These are phyloP conservation scores for Clarkia xantiana DNA, from an alignment of 345 rosid genomes.

Conservation along the genomic window DNA sequence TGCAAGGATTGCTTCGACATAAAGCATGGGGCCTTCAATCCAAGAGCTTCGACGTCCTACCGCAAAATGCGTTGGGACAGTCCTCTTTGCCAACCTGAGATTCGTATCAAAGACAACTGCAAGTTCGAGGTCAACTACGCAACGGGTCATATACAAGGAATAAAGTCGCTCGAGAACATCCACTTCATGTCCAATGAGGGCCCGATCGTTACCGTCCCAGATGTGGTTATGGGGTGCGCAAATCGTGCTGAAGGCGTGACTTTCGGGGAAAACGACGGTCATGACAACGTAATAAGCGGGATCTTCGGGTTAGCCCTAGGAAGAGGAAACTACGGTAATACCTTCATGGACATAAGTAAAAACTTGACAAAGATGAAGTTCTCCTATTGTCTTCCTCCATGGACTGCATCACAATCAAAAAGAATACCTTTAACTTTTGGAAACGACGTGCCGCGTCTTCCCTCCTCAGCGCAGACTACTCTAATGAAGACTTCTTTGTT, in stretches of 20 bases:
- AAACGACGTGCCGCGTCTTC: not conserved
- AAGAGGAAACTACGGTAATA: not conserved
- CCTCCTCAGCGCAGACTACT: not conserved
- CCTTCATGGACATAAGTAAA: not conserved
- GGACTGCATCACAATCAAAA: not conserved
- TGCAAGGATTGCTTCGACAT: constrained; percentile 4
- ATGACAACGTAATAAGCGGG: not conserved
- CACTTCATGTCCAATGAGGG: no score
- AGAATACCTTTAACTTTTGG: not conserved
- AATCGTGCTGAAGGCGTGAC: no score
- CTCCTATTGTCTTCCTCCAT: constrained; percentile 7
- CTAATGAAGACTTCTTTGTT: not conserved
- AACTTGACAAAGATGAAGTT: not conserved
- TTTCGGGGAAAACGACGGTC: not conserved
- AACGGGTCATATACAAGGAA: not conserved
- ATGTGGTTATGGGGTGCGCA: no score
- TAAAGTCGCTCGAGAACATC: no score
- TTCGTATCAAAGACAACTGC: not conserved
- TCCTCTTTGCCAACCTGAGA: not conserved
- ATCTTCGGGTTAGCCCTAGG: constrained; percentile 8
- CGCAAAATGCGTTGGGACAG: no score
- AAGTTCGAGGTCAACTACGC: not conserved
- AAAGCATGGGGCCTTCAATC: not conserved
- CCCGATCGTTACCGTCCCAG: no score
- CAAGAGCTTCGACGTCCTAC: not conserved